These are phyloP conservation scores for Euphorbia corollata DNA, from an alignment of 441 rosid genomes.

Conservation along the genomic window DNA sequence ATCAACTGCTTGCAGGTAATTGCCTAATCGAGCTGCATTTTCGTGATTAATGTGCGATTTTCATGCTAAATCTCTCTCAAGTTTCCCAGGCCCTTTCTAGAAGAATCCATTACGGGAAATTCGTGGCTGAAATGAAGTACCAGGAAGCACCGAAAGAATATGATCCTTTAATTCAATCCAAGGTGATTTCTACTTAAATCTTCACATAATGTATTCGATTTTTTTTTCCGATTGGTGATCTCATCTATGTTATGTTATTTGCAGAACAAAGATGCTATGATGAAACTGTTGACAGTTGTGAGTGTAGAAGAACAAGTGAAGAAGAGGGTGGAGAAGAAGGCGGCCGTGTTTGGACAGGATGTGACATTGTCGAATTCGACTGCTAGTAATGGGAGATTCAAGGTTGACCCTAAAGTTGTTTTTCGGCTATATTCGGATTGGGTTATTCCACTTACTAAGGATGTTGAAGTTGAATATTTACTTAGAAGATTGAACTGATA, in stretches of 20 bases:
- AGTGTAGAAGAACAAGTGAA: conserved; percentile 65
- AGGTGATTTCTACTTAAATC: conserved; percentile 33
- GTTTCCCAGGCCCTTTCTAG: too few relatives aligned
- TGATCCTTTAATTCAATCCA: conserved; percentile 55
- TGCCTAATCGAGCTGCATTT: not conserved
- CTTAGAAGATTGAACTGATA: conserved; percentile 63
- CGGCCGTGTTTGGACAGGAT: conserved; percentile 57
- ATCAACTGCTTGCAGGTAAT: conserved; percentile 67
- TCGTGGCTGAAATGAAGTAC: conserved; percentile 84
- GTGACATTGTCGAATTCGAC: conserved; percentile 28
- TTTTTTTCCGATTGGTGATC: not conserved
- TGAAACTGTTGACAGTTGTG: conserved; percentile 62
- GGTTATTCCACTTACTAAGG: conserved; percentile 79
- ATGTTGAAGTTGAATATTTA: conserved; percentile 70
- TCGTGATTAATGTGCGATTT: not conserved
- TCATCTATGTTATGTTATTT: not conserved
- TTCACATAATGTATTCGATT: too few relatives aligned
- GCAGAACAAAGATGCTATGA: conserved; percentile 62
- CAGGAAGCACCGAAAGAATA: conserved; percentile 57
- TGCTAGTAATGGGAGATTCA: conserved; percentile 23
- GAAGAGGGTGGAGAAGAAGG: conserved; percentile 73
- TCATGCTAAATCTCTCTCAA: too few relatives aligned
- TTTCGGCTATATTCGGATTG: conserved; percentile 68
- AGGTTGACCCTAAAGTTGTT: conserved; percentile 56
- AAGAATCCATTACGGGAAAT: conserved; percentile 82